Evolutionary conservation across 2,329 filamentous ascomycete species (phyloP), one percentile per base, ranked within the genome.

Genomic region (Fusarium sp.): DNA sequence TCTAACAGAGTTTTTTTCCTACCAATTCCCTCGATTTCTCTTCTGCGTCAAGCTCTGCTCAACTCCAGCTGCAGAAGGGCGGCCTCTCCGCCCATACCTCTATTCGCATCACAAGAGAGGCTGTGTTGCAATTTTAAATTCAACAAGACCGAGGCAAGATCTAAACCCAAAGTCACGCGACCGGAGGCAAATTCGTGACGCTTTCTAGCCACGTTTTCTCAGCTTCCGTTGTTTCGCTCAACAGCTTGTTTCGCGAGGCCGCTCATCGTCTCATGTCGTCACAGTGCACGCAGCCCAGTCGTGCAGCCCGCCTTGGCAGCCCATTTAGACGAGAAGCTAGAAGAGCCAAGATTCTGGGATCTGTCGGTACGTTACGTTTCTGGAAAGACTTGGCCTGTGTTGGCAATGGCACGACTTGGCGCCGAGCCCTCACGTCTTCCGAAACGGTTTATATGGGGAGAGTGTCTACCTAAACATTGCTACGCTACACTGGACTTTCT

Each of bases 31-130:
- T 19, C 19, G 19, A 19, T 19, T 19, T 19, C 19, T 19, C 19
- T 19, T 19, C 19, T 19, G 19, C 19, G 19, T 19, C 3, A 19
- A 19, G 19, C 19, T 19, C 19, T 19, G 19, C 19, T 19, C 19
- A 19, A 19, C 19, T 19, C 19, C 19, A 19, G 19, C 19, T 19
- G 19, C 3, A 19, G 19, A 19, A 19, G 11, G 67, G 66, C 56
- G 66, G 67, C 67, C 67, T 69, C 67, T 64, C 19, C 51, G 48
- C 43, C 24, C 28, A 29, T 49, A 35, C 55, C 53, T 41, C 26
- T 42, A 49, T 40, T 48, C 64, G 61, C 66, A 55, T 44, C 35
- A 26, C 28, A 26, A 47, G 29, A 34, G 65, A 66, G 65, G 68
- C 65, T 68, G 67, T 65, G 67, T 59, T 32, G n/a, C 6, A 22